A percentile compares a stretch with the other conserved stretches of the same genome.
phyloP scores from a whole-genome alignment of 768 basidiomycete species.

The Suillus ampliporus region DNA sequence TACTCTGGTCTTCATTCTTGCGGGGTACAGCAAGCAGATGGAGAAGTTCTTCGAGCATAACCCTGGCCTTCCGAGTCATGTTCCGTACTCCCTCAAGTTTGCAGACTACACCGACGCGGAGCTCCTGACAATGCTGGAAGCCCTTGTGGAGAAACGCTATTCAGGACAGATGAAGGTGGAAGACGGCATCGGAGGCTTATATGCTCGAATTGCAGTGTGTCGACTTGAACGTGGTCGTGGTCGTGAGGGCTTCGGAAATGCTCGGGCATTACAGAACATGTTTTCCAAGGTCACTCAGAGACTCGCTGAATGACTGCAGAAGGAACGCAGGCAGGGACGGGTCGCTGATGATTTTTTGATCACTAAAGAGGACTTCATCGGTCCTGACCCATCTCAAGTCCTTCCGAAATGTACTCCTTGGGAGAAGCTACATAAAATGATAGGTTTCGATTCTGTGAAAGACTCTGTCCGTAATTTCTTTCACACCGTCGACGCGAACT shows the following conservation, averaged over 20 bases:
- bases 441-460: conserved; percentile 64
- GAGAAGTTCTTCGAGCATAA: conserved; percentile 81
- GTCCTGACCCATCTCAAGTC: conserved; percentile 62
- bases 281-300: conserved; percentile 53
- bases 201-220: conserved; percentile 58
- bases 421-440: conserved; percentile 55
- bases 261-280: conserved; percentile 61
- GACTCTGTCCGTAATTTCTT: conserved; percentile 54
- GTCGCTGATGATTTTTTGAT: conserved; percentile 57
- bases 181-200: conserved; percentile 58
- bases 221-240: conserved; percentile 67
- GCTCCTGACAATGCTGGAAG: conserved; percentile 58
- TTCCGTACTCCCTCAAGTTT: conserved; percentile 65
- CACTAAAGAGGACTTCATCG: conserved; percentile 62
- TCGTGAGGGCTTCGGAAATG: conserved; percentile 69
- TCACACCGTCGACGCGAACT: conserved; percentile 55
- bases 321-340: conserved; percentile 45
- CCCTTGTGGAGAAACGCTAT: conserved; percentile 52
- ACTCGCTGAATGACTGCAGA: conserved; percentile 56
- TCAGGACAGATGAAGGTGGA: conserved; percentile 59
- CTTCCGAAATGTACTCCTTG: conserved; percentile 53
- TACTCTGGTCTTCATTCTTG: conserved; percentile 68
- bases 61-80: conserved; percentile 70
- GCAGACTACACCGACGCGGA: conserved; percentile 65
- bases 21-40: conserved; percentile 76